Percentiles rank a stretch among this genome's conserved stretches.
Evolutionary conservation across 331 rosid genomes (phyloP).

Genomic region (Phaseolus coccineus): DNA sequence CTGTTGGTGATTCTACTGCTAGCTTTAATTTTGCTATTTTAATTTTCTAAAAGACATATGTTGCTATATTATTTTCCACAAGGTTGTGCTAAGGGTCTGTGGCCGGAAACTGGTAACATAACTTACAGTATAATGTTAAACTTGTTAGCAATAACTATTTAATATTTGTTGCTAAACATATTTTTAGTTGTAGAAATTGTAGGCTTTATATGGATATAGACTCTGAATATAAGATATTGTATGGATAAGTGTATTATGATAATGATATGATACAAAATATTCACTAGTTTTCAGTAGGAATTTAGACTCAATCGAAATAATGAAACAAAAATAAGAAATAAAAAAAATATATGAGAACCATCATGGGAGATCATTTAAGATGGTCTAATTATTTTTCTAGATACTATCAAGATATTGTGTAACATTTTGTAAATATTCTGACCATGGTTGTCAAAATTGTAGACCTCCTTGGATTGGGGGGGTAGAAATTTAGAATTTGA

Average conservation of each 20-base stretch:
- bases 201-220: not conserved
- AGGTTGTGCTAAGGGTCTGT: not conserved
- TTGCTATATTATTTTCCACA: not conserved
- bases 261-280: not conserved
- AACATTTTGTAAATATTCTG: no score
- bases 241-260: not conserved
- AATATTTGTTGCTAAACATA: not conserved
- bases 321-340: not conserved
- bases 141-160: not conserved
- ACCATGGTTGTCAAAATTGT: not conserved
- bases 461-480: not conserved
- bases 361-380: not conserved
- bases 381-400: not conserved
- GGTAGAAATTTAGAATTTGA: not conserved
- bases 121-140: not conserved
- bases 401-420: not conserved
- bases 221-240: not conserved
- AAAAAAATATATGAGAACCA: not conserved
- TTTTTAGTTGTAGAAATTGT: not conserved
- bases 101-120: not conserved
- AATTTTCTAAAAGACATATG: not conserved
- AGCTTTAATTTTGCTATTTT: not conserved
- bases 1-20: not conserved
- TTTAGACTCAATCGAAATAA: not conserved
- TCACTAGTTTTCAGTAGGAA: not conserved